Evolutionary conservation across 139 green algal genomes (phyloP).

Genomic region (Micractinium conductrix): DNA sequence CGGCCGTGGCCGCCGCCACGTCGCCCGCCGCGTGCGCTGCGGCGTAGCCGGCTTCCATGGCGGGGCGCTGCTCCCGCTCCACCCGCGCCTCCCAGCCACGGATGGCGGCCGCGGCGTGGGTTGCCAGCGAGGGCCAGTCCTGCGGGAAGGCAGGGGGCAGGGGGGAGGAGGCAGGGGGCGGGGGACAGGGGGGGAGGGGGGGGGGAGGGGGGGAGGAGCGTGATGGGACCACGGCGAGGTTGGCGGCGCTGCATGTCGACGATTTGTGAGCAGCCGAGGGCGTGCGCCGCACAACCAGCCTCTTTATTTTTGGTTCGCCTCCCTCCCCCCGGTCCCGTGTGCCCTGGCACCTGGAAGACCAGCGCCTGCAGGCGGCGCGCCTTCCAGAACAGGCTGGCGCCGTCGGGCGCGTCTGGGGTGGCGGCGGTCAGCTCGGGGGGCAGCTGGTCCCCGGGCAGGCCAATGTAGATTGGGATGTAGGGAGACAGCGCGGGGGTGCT

Average conservation of each 20-base stretch:
- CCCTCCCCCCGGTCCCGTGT: no score
- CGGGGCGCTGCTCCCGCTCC: not conserved
- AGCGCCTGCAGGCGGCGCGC: constrained; percentile 29
- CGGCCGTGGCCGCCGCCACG: not conserved
- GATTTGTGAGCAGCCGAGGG: not conserved
- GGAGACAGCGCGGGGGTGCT: constrained; percentile 11
- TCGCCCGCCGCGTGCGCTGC: not conserved
- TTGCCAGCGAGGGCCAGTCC: constrained; percentile 18
- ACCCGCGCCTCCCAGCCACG: not conserved
- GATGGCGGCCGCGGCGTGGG: not conserved
- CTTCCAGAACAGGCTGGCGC: constrained; percentile 23
- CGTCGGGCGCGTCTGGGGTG: not conserved
- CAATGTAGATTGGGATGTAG: constrained; percentile 34
- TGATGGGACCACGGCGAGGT: not conserved
- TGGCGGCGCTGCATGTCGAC: not conserved
- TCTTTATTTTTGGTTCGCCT: not conserved
- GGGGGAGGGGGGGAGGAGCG: no score
- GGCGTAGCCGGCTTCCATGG: constrained; percentile 2
- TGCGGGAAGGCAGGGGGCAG: not conserved
- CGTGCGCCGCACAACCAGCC: not conserved
- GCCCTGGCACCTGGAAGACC: constrained; percentile 21
- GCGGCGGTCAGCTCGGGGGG: constrained; percentile 13
- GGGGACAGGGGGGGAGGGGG: no score
- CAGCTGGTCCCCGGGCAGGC: constrained; percentile 2
- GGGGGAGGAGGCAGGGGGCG: not conserved